Conservation (phyloP, 371 early-diverging fungal genomes). For the Apophysomyces ossiformis region DNA sequence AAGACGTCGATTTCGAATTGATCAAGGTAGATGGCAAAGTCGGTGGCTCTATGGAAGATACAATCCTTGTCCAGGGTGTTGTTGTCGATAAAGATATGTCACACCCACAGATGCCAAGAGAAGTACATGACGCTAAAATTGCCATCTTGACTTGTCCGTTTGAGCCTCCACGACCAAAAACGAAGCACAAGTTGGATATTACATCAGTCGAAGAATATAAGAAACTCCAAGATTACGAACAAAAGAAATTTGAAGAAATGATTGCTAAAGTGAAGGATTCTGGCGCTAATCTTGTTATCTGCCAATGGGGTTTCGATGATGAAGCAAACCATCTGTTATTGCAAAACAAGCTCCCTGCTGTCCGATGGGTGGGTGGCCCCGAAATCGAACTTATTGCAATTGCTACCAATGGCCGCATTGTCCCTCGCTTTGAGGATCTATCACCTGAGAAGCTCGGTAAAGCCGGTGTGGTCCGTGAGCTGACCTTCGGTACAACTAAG, state of each 20-base stretch:
- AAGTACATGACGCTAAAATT: slow-evolving; percentile 95
- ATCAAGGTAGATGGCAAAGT: slow-evolving; percentile 99
- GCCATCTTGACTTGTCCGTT: slow-evolving; percentile 99
- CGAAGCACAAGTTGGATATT: slow-evolving; percentile 99
- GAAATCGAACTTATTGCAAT: slow-evolving; percentile 99
- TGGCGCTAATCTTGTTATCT: slow-evolving; percentile 98
- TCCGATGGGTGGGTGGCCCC: slow-evolving; percentile 99
- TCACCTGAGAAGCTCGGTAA: slow-evolving; percentile 89
- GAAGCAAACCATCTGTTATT: slow-evolving; percentile 99
- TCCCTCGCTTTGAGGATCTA: slow-evolving; percentile 99
- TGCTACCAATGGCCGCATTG: slow-evolving; percentile 99
- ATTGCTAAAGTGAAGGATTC: slow-evolving; percentile 95
- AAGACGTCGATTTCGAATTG: slow-evolving; percentile 99
- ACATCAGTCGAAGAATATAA: slow-evolving; percentile 97
- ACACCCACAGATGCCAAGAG: slow-evolving; percentile 99
- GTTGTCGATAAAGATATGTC: slow-evolving; percentile 99
- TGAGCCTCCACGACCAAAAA: slow-evolving; percentile 99
- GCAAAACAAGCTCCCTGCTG: slow-evolving; percentile 98
- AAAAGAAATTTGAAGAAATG: slow-evolving; percentile 97
- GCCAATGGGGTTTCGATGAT: slow-evolving; percentile 99
- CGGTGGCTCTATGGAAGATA: slow-evolving; percentile 95
- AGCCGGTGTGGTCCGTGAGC: slow-evolving; percentile 94
- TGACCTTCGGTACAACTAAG: slow-evolving; percentile 98
- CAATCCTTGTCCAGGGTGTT: slow-evolving; percentile 96
- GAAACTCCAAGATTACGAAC: slow-evolving; percentile 96